These are phyloP conservation scores for Pelargonium myrrhifolium DNA, from an alignment of 441 rosid species.

Conservation along the genomic window DNA sequence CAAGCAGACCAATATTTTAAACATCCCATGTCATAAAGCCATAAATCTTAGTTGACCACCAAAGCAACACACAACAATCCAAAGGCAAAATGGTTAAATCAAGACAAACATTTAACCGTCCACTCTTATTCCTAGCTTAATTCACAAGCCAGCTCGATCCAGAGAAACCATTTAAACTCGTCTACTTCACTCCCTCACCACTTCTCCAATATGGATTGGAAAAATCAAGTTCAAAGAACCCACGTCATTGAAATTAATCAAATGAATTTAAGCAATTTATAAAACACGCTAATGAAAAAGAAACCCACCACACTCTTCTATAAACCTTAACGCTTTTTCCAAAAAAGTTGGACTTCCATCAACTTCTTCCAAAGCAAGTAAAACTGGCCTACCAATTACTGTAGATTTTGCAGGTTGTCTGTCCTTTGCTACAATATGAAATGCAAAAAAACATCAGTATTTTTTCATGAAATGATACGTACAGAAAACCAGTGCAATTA, in stretches of 20 bases:
- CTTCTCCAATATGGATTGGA: background rate
- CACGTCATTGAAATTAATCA: background rate
- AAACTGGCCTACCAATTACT: constrained; percentile 73
- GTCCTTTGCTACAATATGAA: constrained; percentile 43
- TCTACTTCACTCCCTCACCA: background rate
- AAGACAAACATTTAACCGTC: background rate
- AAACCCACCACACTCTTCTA: constrained; percentile 82
- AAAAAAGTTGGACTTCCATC: constrained; percentile 97
- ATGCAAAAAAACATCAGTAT: constrained; percentile 16
- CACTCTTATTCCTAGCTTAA: background rate
- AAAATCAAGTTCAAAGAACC: background rate
- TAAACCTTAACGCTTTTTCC: constrained; percentile 89
- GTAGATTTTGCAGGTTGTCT: constrained; percentile 48
- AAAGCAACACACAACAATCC: no score
- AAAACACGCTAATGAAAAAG: constrained; percentile 2
- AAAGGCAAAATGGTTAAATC: constrained; percentile 10
- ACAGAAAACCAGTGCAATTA: no score
- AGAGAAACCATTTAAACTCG: background rate
- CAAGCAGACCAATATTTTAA: background rate
- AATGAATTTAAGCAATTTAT: background rate
- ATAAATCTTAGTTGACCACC: no score
- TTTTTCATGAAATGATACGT: background rate
- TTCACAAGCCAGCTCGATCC: background rate
- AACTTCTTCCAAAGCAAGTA: constrained; percentile 93
- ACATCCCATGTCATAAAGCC: no score